These are phyloP conservation scores for Xanthoconium stramineum DNA, from an alignment of 768 basidiomycete genomes.

Conservation along the genomic window DNA sequence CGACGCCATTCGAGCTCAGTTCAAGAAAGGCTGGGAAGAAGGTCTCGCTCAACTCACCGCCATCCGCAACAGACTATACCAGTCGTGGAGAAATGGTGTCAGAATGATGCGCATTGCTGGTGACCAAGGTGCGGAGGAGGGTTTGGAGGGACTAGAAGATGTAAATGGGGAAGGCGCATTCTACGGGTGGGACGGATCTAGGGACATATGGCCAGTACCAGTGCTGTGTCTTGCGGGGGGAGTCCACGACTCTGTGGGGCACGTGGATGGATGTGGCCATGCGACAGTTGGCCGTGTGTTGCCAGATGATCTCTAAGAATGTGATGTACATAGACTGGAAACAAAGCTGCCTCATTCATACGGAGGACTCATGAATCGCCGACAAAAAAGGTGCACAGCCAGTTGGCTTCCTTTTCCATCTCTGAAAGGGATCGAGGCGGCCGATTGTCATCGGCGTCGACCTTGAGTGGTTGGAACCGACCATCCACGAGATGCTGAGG, in stretches of 20 bases:
- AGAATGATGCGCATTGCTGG: constrained; percentile 41
- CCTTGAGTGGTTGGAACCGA: constrained; percentile 42
- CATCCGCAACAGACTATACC: constrained; percentile 42
- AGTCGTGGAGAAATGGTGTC: constrained; percentile 46
- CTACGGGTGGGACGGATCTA: constrained; percentile 9
- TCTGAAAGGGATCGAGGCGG: constrained; percentile 62
- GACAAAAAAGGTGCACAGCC: constrained; percentile 59
- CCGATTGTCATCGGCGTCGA: constrained; percentile 71
- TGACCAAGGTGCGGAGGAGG: constrained; percentile 28
- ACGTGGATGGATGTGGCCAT: constrained; percentile 39
- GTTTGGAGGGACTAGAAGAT: constrained; percentile 34
- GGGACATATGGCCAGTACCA: constrained; percentile 23
- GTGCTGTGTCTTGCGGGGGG: constrained; percentile 41
- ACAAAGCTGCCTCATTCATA: neutral
- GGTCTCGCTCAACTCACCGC: constrained; percentile 53
- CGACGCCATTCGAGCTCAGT: constrained; percentile 45
- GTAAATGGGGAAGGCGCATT: constrained; percentile 30
- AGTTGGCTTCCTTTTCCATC: constrained; percentile 76
- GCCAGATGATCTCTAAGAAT: constrained; percentile 30
- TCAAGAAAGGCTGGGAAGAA: constrained; percentile 60
- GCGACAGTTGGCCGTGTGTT: constrained; percentile 31
- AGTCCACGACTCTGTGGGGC: constrained; percentile 20
- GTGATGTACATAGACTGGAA: constrained; percentile 4
- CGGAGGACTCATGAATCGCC: neutral
- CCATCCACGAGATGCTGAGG: constrained; percentile 35